These are phyloP conservation scores for Conticribra guillardii DNA, from an alignment of 108 stramenopile species.

Conservation along the genomic window DNA sequence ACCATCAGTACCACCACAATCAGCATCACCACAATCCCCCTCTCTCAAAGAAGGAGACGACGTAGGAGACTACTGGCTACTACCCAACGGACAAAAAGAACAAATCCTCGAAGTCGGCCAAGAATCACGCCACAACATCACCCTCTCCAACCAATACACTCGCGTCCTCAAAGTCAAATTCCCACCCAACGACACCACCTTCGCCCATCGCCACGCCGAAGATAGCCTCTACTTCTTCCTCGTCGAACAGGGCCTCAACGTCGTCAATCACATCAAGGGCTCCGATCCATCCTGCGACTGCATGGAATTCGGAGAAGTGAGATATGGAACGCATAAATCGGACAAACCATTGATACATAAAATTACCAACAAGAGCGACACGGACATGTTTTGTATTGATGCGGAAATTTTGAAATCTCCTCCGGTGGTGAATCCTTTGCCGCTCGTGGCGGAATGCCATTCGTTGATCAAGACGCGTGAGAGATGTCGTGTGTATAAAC, in stretches of 20 bases:
- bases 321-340: constrained; percentile 50
- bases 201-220: constrained; percentile 73
- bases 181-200: constrained; percentile 58
- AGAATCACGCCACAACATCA: constrained; percentile 56
- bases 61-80: constrained; percentile 58
- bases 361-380: constrained; percentile 55
- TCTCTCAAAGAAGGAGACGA: constrained; percentile 51
- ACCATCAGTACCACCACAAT: too few species aligned
- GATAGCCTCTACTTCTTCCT: constrained; percentile 73
- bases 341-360: constrained; percentile 71
- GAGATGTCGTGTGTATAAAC: constrained; percentile 67
- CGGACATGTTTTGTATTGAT: constrained; percentile 68
- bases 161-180: constrained; percentile 61
- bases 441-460: constrained; percentile 58
- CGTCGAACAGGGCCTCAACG: constrained; percentile 56
- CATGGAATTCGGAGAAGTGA: constrained; percentile 72
- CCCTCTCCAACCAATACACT: constrained; percentile 64
- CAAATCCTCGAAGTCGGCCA: constrained; percentile 65
- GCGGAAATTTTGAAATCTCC: constrained; percentile 66
- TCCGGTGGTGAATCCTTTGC: constrained; percentile 51
- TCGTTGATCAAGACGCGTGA: constrained; percentile 57
- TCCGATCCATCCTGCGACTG: constrained; percentile 55
- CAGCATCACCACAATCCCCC: too few species aligned
- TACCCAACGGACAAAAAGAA: constrained; percentile 57
- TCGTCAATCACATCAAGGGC: constrained; percentile 73